Evolutionary conservation across 306 rosid species (phyloP), one percentile per base, ranked within the genome.

Genomic region (Castanopsis chinensis): DNA sequence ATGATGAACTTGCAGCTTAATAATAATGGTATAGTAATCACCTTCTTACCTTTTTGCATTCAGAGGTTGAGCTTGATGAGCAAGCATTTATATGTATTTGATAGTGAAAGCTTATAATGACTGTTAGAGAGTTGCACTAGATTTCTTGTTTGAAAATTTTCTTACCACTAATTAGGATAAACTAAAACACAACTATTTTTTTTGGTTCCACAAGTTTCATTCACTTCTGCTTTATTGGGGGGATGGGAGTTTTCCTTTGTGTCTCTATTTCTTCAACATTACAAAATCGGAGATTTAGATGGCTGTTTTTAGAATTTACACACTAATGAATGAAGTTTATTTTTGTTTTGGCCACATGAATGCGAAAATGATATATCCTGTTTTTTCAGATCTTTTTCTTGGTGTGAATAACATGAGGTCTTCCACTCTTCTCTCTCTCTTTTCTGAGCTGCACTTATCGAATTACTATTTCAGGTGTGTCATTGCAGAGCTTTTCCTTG

Each of bases 401-500:
- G 1, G 27, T 61, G 32, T 32, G 18, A 64, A 64, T 64, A 28
- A 15, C 3, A 64, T 4, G 5, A 11, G 30, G 5, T 25, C 15
- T 21, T 14, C 71, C 20, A 7, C 6, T 10, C 1, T 9, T 18
- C 49, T 33, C 69, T 57, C 37, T 56, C 65, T 41, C 65, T 73
- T 69, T 69, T 67, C 85, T 63, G 76, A 80, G 69, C 71, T 64
- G 80, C 53, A 56, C 73, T 61, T 74, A 77, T 75, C 57, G 74
- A 86, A 72, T 76, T 75, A 58, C 80, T 81, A 45, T 79, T 83
- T 77, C 84, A 92, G 99, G 87, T 93, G 99, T 88, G 99, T 93
- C 68, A 93, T 91, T 84, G 99, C 98, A 8, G 99, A 95, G 90
- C 99, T 95, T 87, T 95, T 95, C 87, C 97, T 90, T 45, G 99